These are phyloP conservation scores for Colletotrichum horii DNA, from an alignment of 2,329 filamentous ascomycete genomes.

Conservation along the genomic window DNA sequence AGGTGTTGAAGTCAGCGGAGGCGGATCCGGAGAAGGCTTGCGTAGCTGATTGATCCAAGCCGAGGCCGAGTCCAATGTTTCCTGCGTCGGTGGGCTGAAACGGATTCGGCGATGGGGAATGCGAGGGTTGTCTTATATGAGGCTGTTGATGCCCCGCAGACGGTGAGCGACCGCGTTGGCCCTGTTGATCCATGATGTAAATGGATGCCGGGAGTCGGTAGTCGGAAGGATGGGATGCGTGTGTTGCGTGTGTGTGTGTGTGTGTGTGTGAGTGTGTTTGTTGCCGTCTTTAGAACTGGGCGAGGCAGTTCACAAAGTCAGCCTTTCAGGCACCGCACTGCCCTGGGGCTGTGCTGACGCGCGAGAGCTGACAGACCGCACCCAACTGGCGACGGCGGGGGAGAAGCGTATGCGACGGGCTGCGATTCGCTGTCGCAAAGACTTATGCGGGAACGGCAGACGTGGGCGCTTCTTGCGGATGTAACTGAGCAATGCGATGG, in stretches of 20 bases:
- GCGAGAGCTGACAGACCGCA: conserved; percentile 31
- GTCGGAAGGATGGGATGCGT: conserved; percentile 20
- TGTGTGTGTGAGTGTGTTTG: conserved; percentile 18
- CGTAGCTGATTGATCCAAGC: conserved; percentile 55
- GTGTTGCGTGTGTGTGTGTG: background rate
- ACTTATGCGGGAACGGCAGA: background rate
- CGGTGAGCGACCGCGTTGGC: conserved; percentile 62
- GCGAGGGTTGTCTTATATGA: conserved; percentile 70
- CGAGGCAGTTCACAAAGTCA: conserved; percentile 52
- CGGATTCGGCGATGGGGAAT: conserved; percentile 66
- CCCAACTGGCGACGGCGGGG: conserved; percentile 20
- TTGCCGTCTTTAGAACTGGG: conserved; percentile 39
- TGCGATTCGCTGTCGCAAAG: conserved; percentile 16
- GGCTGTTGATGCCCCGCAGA: conserved; percentile 61
- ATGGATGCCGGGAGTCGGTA: conserved; percentile 11
- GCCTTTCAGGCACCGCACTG: conserved; percentile 47
- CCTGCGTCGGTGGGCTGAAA: conserved; percentile 52
- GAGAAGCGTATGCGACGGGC: conserved; percentile 3
- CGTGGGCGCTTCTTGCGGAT: background rate
- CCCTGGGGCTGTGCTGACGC: conserved; percentile 47
- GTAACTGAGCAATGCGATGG: background rate
- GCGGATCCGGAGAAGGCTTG: conserved; percentile 44
- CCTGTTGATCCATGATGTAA: conserved; percentile 46
- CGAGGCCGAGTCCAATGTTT: conserved; percentile 61
- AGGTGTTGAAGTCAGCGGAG: conserved; percentile 51